Percentiles rank a stretch among this genome's conserved stretches.
Evolutionary conservation across 2,329 filamentous ascomycete genomes (phyloP).

Genomic region (Huntiella decipiens): DNA sequence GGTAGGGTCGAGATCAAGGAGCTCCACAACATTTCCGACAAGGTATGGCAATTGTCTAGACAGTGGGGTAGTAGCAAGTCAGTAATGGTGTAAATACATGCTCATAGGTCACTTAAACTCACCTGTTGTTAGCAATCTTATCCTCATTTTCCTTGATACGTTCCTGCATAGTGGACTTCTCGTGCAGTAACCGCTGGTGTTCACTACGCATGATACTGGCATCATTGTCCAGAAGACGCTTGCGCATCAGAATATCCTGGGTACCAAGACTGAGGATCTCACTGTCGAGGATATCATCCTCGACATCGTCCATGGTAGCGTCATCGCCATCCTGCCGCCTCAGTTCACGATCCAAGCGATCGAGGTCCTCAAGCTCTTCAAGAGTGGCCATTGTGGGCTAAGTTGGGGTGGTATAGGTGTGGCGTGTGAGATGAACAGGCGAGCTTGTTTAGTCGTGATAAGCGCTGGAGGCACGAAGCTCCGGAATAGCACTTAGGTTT

Average conservation of each 20-base stretch:
- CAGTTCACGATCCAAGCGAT: slow-evolving; percentile 55
- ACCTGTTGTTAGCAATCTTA: slow-evolving; percentile 99
- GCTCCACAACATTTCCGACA: slow-evolving; percentile 93
- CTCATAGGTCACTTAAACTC: slow-evolving; percentile 16
- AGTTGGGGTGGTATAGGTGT: slow-evolving; percentile 16
- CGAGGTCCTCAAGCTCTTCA: slow-evolving; percentile 79
- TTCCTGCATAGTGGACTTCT: slow-evolving; percentile 89
- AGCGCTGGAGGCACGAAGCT: no score
- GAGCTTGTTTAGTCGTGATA: no score
- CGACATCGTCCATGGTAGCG: slow-evolving; percentile 79
- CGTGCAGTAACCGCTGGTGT: slow-evolving; percentile 79
- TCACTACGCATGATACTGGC: slow-evolving; percentile 98
- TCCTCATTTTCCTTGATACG: slow-evolving; percentile 99
- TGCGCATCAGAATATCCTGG: slow-evolving; percentile 81
- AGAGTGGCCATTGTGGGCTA: slow-evolving; percentile 54
- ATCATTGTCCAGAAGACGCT: slow-evolving; percentile 88
- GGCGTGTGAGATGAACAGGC: neutral
- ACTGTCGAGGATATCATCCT: slow-evolving; percentile 71
- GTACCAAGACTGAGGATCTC: slow-evolving; percentile 88
- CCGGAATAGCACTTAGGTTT: no score
- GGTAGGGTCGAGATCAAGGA: slow-evolving; percentile 88
- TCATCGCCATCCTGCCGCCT: slow-evolving; percentile 44
- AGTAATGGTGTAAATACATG: neutral
- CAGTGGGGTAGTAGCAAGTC: neutral
- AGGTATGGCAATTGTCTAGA: slow-evolving; percentile 91